Base-by-base conservation (phyloP, 2,329 filamentous ascomycete species). In the Cladorrhinum sp. region DNA sequence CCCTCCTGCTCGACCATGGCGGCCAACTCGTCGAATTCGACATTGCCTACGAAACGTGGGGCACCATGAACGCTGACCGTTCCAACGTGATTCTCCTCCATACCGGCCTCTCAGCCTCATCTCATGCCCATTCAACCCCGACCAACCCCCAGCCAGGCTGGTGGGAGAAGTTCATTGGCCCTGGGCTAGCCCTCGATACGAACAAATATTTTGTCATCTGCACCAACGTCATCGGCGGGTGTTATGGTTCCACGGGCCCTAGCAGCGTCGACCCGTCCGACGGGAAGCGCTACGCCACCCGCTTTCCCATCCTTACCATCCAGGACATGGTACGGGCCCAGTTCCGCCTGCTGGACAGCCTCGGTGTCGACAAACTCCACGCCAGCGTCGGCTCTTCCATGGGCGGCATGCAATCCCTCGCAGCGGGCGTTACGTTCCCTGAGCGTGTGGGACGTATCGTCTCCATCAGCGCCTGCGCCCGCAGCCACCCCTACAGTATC, bases 81-180 rank as follows among this genome's bases (percentile, higher is more conserved):
- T 91, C 86, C 71, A 99, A 99, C 74, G 92, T 88, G 3, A 95
- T 99, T 63, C 82, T 99, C 8, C 78, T 99, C 1, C 92, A 98
- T 73, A 99, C 95, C 0, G 95, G 95, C 8, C 82, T 99, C 4
- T 97, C 93, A 0, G 95, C 95, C n/a, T 97, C 93, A 6, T 98
- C 93, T 60, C 95, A 99, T 76, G 95, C 95, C 1, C 93, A 93
- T 71, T 97, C 92, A 60, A 98, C 93, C n/a, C 81, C 85, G 56
- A 79, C 81, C 9, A 99, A 99, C 73, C 84, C 91, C 0, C 90
- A 93, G 73, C 89, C 92, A 0, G 95, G 95, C 2, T 99, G 95
- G 95, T 99, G 95, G 95, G 95, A 99, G 76, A 93, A 90, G 74
- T 99, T 99, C 73, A 98, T 99, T 70, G 95, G 95, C 0, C 90